Conservation (phyloP, 495 filamentous ascomycete species). For the Hyaloscypha finlandica region DNA sequence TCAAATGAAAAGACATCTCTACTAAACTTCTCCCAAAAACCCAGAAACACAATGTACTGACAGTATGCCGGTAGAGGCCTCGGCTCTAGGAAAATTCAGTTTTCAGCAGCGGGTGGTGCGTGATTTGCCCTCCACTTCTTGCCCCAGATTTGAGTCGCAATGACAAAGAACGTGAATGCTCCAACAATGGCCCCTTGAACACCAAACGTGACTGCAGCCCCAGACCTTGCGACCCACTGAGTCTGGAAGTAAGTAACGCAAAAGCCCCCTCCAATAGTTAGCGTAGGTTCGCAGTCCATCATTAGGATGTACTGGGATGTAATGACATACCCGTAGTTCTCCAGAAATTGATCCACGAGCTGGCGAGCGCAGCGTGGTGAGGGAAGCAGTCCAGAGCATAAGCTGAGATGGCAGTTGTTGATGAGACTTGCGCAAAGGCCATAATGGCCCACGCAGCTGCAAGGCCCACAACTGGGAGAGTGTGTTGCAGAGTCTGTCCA, state of each 20-base stretch:
- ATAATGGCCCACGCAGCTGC: constrained; percentile 37
- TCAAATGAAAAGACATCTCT: background rate
- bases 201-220: constrained; percentile 33
- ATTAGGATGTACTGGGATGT: background rate
- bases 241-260: constrained; percentile 38
- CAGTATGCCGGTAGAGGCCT: background rate
- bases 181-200: constrained; percentile 32
- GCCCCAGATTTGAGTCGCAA: constrained; percentile 7
- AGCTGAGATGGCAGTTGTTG: constrained; percentile 38
- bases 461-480: constrained; percentile 36
- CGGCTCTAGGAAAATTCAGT: background rate
- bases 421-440: constrained; percentile 35
- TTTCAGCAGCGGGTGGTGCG: constrained; percentile 7
- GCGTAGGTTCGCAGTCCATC: constrained; percentile 3
- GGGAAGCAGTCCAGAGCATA: constrained; percentile 43
- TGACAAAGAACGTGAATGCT: constrained; percentile 2
- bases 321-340: constrained; percentile 28
- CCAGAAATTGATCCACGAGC: constrained; percentile 38
- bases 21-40: background rate
- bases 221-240: constrained; percentile 33
- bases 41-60: background rate
- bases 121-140: constrained; percentile 13
- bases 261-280: constrained; percentile 34
- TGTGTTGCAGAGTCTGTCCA: constrained; percentile 38
- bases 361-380: constrained; percentile 37